Base-by-base conservation (phyloP, 176 grass and related monocot genomes). In the Thinopyrum elongatum region DNA sequence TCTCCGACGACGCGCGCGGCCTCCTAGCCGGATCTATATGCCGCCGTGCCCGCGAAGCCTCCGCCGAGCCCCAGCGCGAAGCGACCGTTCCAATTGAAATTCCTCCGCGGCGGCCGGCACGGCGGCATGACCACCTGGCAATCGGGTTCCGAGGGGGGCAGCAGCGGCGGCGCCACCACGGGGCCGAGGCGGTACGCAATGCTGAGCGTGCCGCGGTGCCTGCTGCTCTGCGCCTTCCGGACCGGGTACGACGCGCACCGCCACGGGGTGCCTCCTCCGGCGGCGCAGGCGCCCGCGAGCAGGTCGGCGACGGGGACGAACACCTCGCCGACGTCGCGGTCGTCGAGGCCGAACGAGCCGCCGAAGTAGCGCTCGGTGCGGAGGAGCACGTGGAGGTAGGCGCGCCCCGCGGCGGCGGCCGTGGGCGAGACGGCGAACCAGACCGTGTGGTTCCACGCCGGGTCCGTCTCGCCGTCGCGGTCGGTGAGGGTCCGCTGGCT, bases 241-340 rank as follows among this genome's bases (percentile, higher is more conserved):
- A 93, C 79, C 81, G 70, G 85, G 73, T 93, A 90, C 26, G 82
- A 83, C 79, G 78, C 79, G 55, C 82, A 68, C 25, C 78, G 81
- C n/a, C 8, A 44, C 8, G 74, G 22, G 19, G 15, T 17, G 23
- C 8, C 61, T 7, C 49, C 49, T 7, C 49, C 49, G 1, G 55
- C 49, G 4, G 42, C 36, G 15, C 63, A 74, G 49, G 25, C 26
- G 19, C 42, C 65, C 19, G 65, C 61, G 44, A 89, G 59, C 8
- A 89, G 88, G 42, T 89, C 88, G 42, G 46, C 33, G 3, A 89
- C 69, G 16, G 77, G 88, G 8, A 89, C 3, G 34, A 19, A 26
- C 30, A 85, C 82, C 76, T 81, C 82, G 23, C 92, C 92, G 28
- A 93, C 68, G 35, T 93, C 47, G 23, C 86, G 82, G 86, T 90